Conservation (phyloP, 768 basidiomycete species). For the Kwoniella botswanensis region DNA sequence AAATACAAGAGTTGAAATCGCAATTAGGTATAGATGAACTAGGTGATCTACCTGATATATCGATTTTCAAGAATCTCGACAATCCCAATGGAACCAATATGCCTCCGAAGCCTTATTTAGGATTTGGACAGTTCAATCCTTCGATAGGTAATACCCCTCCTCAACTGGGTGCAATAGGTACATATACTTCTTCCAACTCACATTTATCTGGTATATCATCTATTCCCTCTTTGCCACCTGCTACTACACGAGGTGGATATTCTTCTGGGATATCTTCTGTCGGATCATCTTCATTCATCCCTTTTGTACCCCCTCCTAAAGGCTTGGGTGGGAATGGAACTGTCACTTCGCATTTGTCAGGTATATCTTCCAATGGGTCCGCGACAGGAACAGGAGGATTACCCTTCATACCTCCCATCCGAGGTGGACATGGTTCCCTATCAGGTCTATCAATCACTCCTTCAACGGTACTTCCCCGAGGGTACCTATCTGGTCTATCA, state of each 20-base stretch:
- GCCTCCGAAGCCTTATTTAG: not conserved
- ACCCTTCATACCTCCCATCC: conserved; percentile 1
- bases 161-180: conserved; percentile 3
- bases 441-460: not conserved
- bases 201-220: conserved; percentile 7
- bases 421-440: conserved; percentile 9
- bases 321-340: not conserved
- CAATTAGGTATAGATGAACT: conserved; percentile 1
- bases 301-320: not conserved
- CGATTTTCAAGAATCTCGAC: not conserved
- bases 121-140: not conserved
- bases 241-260: not conserved
- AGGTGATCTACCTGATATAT: conserved; percentile 1
- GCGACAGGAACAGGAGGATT: not conserved
- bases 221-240: conserved; percentile 5
- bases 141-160: conserved; percentile 15
- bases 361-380: not conserved
- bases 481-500: conserved; percentile 9
- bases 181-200: not conserved
- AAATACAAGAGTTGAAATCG: not conserved
- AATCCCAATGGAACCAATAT: not conserved
- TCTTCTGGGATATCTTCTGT: not conserved
- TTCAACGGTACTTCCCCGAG: conserved; percentile 4
- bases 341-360: not conserved
- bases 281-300: conserved; percentile 1